Evolutionary conservation across 345 rosid genomes (phyloP).

Genomic region (Cardamine chenopodiifolia): DNA sequence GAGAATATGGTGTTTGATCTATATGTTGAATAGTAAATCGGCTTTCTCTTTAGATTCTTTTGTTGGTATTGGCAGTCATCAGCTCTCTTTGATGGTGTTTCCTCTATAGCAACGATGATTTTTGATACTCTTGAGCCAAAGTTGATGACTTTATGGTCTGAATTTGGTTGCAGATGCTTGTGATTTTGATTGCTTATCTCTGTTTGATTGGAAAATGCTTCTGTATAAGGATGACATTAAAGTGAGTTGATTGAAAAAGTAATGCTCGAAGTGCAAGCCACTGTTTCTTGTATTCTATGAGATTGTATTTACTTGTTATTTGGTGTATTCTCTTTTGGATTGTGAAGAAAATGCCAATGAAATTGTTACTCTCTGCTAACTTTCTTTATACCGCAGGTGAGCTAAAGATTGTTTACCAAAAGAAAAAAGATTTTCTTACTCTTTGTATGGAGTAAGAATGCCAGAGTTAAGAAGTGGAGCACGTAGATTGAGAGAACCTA

Average conservation of each 20-base stretch:
- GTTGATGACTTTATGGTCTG: conserved; percentile 29
- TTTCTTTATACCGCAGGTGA: conserved; percentile 47
- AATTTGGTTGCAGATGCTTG: conserved; percentile 23
- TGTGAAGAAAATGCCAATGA: conserved; percentile 5
- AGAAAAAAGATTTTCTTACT: conserved; percentile 54
- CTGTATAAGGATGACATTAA: conserved; percentile 4
- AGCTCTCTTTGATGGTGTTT: conserved; percentile 5
- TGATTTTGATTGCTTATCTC: conserved; percentile 14
- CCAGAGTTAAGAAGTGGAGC: conserved; percentile 99
- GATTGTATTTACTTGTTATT: conserved; percentile 26
- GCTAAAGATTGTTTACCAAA: conserved; percentile 39
- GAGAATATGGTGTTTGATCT: conserved; percentile 15
- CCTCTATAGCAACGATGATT: not conserved
- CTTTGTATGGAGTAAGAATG: conserved; percentile 98
- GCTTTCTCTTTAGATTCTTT: not conserved
- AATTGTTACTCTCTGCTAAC: conserved; percentile 1
- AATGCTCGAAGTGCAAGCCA: conserved; percentile 18
- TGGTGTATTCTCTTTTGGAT: conserved; percentile 31
- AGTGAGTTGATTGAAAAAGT: conserved; percentile 25
- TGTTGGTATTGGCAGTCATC: conserved; percentile 16
- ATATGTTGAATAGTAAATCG: not conserved
- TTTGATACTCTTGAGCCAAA: conserved; percentile 19
- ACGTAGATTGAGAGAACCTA: conserved; percentile 84
- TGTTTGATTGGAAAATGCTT: conserved; percentile 25
- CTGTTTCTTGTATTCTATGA: conserved; percentile 43